Evolutionary conservation across 1,284 basidiomycete genomes (phyloP), one percentile per base, ranked within the genome.

Genomic region (Malassezia sp.): DNA sequence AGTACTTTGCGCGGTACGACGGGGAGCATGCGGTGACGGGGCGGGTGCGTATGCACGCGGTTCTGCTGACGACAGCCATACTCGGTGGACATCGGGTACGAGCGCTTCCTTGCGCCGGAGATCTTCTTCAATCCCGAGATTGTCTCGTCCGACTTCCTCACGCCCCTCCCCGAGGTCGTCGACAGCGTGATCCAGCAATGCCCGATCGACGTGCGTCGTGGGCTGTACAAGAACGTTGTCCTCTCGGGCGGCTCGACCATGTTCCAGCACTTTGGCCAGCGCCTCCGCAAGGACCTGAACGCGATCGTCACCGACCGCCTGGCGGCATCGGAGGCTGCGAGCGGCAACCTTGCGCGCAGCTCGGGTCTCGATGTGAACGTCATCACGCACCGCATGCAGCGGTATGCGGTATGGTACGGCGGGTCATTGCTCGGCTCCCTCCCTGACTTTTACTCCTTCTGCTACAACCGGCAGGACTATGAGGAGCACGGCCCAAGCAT

Each of bases 91-190:
- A 81, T 99, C 50, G 93, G 93, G 17, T 97, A 96, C 73, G 93
- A 97, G 73, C 86, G 93, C 28, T 99, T 99, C 79, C 80, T 99
- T 30, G 91, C 91, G 0, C 89, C 93, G 4, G 93, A 97, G 71
- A 93, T 97, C 70, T 96, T 97, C 76, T 97, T 97, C 79, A 97
- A 97, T 74, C 93, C 93, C 10, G 93, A 97, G 71, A 95, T 99
- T 62, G 87, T 85, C 71, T 91, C 86, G 0, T 93, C 88, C 36
- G 93, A 99, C 73, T 99, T 96, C 78, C 74, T 99, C 52, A 96
- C 91, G 2, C 93, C 93, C 4, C 78, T 99, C 3, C 90, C 93
- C 0, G 82, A 95, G 56, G 87, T 99, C 32, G 93, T 99, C 46
- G 93, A 99, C 65, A 80, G 80, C 46, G 91, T 95, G 50, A 96